phyloP scores from a whole-genome alignment of 2,329 filamentous ascomycete species.

The Trichoderma pleuroti region DNA sequence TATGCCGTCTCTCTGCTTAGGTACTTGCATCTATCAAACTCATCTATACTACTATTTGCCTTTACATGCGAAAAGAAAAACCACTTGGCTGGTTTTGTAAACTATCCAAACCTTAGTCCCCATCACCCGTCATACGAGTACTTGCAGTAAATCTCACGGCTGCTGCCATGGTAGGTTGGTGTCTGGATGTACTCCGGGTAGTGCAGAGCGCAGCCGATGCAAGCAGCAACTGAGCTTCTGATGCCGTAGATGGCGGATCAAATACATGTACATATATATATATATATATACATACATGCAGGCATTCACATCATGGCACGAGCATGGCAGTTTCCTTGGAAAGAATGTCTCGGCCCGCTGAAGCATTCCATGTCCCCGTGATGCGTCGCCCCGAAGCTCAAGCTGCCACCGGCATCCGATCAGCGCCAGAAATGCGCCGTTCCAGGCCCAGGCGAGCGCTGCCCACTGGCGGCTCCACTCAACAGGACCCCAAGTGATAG shows the following conservation, averaged over 20 bases:
- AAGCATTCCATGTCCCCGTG: not conserved
- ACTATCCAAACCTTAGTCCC: not conserved
- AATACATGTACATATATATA: not conserved
- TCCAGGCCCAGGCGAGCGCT: not conserved
- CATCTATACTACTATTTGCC: too few species aligned
- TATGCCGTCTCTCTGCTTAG: not conserved
- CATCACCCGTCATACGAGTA: not conserved
- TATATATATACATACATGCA: not conserved
- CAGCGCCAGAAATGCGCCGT: not conserved
- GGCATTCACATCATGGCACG: not conserved
- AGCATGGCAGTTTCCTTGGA: not conserved
- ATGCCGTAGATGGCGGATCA: not conserved
- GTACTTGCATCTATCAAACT: not conserved
- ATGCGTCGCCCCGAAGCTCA: not conserved
- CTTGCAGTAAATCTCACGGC: not conserved
- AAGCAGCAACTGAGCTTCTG: not conserved
- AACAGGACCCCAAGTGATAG: not conserved
- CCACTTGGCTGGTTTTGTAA: not conserved
- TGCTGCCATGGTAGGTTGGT: not conserved
- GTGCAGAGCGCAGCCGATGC: not conserved
- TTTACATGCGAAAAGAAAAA: too few species aligned
- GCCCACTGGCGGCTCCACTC: conserved; percentile 1
- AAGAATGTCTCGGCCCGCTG: not conserved
- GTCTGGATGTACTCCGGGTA: not conserved
- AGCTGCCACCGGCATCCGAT: not conserved